Conservation (phyloP, 139 green algal species). For the Edaphochlamys debaryana region DNA sequence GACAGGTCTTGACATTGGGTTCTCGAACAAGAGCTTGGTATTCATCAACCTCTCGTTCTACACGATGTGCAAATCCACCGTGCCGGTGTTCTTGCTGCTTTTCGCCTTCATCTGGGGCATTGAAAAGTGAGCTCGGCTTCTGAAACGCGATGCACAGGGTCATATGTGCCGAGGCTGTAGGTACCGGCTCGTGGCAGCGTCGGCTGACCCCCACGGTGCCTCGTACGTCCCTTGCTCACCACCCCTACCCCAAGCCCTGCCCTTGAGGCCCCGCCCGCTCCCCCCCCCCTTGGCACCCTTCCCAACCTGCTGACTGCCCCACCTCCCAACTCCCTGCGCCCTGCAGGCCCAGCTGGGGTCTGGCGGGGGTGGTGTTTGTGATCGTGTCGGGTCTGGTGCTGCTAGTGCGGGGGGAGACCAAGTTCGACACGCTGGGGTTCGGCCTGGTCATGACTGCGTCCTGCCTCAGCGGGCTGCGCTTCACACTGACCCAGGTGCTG, state of each 20-base stretch:
- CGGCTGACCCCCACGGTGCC: too few relatives aligned
- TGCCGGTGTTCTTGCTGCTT: conserved; percentile 91
- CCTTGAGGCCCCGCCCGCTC: too few relatives aligned
- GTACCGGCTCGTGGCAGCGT: too few relatives aligned
- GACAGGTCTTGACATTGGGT: conserved; percentile 93
- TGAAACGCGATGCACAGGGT: background rate
- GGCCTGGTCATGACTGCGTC: conserved; percentile 88
- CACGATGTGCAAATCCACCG: conserved; percentile 95
- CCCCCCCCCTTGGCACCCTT: background rate
- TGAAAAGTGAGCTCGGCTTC: conserved; percentile 68
- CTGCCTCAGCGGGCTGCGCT: conserved; percentile 84
- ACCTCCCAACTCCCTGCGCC: background rate
- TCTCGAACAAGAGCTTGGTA: conserved; percentile 91
- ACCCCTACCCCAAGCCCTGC: too few relatives aligned
- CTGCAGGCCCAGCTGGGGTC: conserved; percentile 73
- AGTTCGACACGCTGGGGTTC: conserved; percentile 90
- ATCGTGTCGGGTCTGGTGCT: conserved; percentile 88
- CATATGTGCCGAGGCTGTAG: too few relatives aligned
- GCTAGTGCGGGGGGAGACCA: conserved; percentile 88
- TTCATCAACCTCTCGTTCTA: conserved; percentile 95
- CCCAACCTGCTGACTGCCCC: background rate
- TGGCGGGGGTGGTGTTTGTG: conserved; percentile 82
- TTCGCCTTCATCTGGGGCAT: conserved; percentile 94
- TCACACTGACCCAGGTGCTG: conserved; percentile 90
- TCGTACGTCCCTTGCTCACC: too few relatives aligned